Base-by-base conservation (phyloP, 2,329 filamentous ascomycete species). In the Sporothrix curviconia region DNA sequence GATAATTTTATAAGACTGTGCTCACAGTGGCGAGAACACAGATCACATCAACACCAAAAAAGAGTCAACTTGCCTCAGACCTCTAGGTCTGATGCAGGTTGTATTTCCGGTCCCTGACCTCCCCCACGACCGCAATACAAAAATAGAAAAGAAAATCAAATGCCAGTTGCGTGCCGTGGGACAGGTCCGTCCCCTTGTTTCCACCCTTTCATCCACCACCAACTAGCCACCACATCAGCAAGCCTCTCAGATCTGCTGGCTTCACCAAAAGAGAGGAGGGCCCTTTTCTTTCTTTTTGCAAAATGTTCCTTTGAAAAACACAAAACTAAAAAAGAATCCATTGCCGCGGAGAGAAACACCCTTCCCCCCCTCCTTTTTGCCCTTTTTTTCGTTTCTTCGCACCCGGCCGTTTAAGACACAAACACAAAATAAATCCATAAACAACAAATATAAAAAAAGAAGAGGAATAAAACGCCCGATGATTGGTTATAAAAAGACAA, bases 221-320 rank as follows among this genome's bases (percentile, higher is more conserved):
- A 37, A 14, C 15, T 1, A n/a, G n/a, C n/a, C n/a, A n/a, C n/a
- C n/a, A n/a, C n/a, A n/a, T n/a, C n/a, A n/a, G n/a, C n/a, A n/a
- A n/a, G n/a, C n/a, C n/a, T n/a, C n/a, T n/a, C n/a, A n/a, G n/a
- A n/a, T n/a, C n/a, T n/a, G n/a, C n/a, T n/a, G n/a, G n/a, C n/a
- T n/a, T n/a, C n/a, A n/a, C n/a, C n/a, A n/a, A n/a, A n/a, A n/a
- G n/a, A n/a, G n/a, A n/a, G n/a, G n/a, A n/a, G n/a, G n/a, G 78
- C 82, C 14, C 68, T 73, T 1, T 80, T 69, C 67, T 95, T 91
- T 1, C 15, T 51, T 81, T 80, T 32, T 88, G 72, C 0, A 92
- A 39, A n/a, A n/a, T n/a, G 34, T 37, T 37, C 24, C 22, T 32
- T 51, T 51, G 47, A 37, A 51, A 39, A 51, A 51, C 47, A 51